Evolutionary conservation across 2,329 filamentous ascomycete genomes (phyloP).

Genomic region (Scedosporium boydii): DNA sequence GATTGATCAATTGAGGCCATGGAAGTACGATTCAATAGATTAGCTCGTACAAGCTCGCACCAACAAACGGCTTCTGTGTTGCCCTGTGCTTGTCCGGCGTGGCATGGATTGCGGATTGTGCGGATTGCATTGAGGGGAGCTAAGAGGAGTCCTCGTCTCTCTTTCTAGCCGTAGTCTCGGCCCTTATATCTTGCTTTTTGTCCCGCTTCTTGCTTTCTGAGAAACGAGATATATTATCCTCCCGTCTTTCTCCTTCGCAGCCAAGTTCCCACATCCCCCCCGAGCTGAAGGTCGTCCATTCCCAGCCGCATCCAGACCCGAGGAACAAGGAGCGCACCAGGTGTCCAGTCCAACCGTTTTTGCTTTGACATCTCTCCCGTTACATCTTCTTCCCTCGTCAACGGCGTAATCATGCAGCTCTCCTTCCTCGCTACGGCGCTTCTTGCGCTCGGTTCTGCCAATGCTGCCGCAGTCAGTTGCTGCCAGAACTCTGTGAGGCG

Average conservation of each 20-base stretch:
- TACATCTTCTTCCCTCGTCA: not conserved
- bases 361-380: too few species aligned
- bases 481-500: not conserved
- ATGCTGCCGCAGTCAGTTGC: not conserved
- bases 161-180: not conserved
- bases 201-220: not conserved
- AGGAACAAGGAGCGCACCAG: too few species aligned
- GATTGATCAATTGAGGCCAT: too few species aligned
- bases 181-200: not conserved
- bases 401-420: not conserved
- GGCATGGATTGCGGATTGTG: not conserved
- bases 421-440: not conserved
- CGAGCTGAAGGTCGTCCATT: too few species aligned
- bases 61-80: too few species aligned
- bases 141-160: not conserved
- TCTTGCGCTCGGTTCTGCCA: not conserved
- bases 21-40: too few species aligned
- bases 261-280: too few species aligned
- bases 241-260: not conserved
- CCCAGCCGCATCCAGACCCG: too few species aligned
- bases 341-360: too few species aligned
- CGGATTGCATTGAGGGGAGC: too few species aligned
- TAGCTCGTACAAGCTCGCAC: too few species aligned
- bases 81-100: not conserved
- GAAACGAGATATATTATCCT: not conserved